phyloP scores from a whole-genome alignment of 163 green algal genomes.

The Picocystis sp. region DNA sequence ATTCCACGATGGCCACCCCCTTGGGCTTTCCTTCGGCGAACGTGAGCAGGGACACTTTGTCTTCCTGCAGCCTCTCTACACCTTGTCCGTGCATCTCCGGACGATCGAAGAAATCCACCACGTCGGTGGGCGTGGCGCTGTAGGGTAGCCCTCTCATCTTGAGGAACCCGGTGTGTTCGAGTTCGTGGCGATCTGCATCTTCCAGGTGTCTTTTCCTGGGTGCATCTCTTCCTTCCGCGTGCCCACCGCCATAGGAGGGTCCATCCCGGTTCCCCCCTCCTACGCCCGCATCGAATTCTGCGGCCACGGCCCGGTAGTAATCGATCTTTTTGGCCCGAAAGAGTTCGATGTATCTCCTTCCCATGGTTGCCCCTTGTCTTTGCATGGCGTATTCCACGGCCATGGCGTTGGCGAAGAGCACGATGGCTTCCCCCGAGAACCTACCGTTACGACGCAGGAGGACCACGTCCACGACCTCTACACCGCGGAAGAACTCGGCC shows the following conservation, averaged over 20 bases:
- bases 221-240: not conserved
- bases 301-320: slow-evolving; percentile 57
- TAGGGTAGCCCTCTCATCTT: slow-evolving; percentile 79
- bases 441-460: slow-evolving; percentile 43
- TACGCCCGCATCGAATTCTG: slow-evolving; percentile 29
- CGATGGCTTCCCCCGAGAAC: slow-evolving; percentile 53
- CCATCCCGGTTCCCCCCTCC: not conserved
- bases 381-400: slow-evolving; percentile 48
- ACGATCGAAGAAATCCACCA: slow-evolving; percentile 60
- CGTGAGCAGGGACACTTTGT: slow-evolving; percentile 7
- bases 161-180: slow-evolving; percentile 37
- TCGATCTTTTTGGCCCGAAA: slow-evolving; percentile 59
- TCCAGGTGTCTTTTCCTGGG: slow-evolving; percentile 14
- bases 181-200: slow-evolving; percentile 4
- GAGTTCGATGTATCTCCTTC: slow-evolving; percentile 75
- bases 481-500: slow-evolving; percentile 22
- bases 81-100: too few relatives aligned
- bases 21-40: slow-evolving; percentile 20
- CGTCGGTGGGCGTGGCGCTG: slow-evolving; percentile 46
- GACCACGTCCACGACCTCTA: slow-evolving; percentile 59
- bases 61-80: not conserved
- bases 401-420: slow-evolving; percentile 38
- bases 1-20: slow-evolving; percentile 71
- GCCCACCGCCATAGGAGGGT: not conserved
- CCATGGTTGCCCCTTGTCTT: slow-evolving; percentile 71